A percentile compares a stretch with the other conserved stretches of the same genome.
phyloP scores from a whole-genome alignment of 495 filamentous ascomycete species.

The Neurospora hispaniola region DNA sequence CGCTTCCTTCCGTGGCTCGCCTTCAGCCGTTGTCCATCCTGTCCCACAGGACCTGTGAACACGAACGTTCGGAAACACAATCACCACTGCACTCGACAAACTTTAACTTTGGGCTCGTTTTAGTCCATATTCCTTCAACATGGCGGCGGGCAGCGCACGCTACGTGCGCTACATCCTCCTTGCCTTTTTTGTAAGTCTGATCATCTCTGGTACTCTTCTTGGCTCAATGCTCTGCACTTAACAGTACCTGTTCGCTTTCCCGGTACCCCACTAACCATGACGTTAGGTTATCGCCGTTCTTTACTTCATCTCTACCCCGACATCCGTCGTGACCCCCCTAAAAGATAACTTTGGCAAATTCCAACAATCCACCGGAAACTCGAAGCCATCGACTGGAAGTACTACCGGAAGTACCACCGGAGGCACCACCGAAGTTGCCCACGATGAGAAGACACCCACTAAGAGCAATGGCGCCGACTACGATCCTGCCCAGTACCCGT shows the following conservation, averaged over 20 bases:
- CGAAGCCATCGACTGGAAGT: background rate
- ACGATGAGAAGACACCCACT: constrained; percentile 4
- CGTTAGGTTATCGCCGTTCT: constrained; percentile 59
- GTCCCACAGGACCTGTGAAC: background rate
- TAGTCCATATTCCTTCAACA: constrained; percentile 22
- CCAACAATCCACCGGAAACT: background rate
- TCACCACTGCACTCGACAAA: background rate
- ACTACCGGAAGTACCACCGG: constrained; percentile 2
- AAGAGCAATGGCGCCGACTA: constrained; percentile 8
- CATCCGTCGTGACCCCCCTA: constrained; percentile 23
- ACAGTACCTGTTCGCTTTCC: background rate
- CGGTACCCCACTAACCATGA: constrained; percentile 7
- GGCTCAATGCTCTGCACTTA: background rate
- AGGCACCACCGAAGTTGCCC: constrained; percentile 9
- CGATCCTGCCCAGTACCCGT: constrained; percentile 39
- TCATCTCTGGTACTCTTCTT: background rate
- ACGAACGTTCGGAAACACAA: background rate
- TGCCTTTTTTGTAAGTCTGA: constrained; percentile 63
- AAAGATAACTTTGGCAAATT: background rate
- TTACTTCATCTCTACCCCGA: constrained; percentile 71
- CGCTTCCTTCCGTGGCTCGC: background rate
- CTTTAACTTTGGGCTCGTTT: background rate
- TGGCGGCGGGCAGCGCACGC: constrained; percentile 57
- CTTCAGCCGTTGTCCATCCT: background rate
- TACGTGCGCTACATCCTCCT: constrained; percentile 85